Evolutionary conservation across 768 basidiomycete species (phyloP), one percentile per base, ranked within the genome.

Genomic region (Boletus barrowsii): DNA sequence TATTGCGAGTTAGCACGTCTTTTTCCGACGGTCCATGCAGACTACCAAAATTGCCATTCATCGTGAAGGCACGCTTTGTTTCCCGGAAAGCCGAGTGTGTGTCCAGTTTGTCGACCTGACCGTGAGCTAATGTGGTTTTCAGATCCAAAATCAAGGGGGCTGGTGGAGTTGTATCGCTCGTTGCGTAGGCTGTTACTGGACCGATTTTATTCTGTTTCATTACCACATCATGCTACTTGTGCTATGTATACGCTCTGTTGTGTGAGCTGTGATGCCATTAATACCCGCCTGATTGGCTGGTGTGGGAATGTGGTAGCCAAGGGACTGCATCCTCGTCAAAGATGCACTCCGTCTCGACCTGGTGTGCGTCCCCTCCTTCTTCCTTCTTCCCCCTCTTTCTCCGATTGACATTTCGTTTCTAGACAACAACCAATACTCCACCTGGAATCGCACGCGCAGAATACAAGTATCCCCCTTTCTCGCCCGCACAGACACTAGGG

Each of bases 41-140:
- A 62, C 82, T 98, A 59, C 92, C 93, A 59, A 87, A 86, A 69
- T 76, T 90, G 47, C 97, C 97, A 15, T 92, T 93, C 79, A 98
- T 99, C 68, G 91, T 99, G 66, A 98, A 98, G 80, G 94, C 97
- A 51, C 93, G 97, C 59, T 96, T 87, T 68, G 94, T 98, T 50
- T 96, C 93, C 40, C 80, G 76, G 63, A 86, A 81, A 67, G 94
- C 94, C 59, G 91, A 93, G 91, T 82, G 59, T 20, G 80, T 78
- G 4, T 42, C 33, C 24, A 33, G 3, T 37, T 61, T 60, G 22
- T 44, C 35, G 17, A 49, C 33, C 39, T 67, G 18, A 33, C 68
- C 66, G 56, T 22, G 39, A 40, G 35, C 57, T 68, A 49, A 63
- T 32, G 14, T 15, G 2, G 29, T 36, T 60, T 43, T n/a, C 63